A percentile compares a stretch with the other conserved stretches of the same genome.
phyloP scores from a whole-genome alignment of 805 yeast species.

The Suhomyces canberraensis region DNA sequence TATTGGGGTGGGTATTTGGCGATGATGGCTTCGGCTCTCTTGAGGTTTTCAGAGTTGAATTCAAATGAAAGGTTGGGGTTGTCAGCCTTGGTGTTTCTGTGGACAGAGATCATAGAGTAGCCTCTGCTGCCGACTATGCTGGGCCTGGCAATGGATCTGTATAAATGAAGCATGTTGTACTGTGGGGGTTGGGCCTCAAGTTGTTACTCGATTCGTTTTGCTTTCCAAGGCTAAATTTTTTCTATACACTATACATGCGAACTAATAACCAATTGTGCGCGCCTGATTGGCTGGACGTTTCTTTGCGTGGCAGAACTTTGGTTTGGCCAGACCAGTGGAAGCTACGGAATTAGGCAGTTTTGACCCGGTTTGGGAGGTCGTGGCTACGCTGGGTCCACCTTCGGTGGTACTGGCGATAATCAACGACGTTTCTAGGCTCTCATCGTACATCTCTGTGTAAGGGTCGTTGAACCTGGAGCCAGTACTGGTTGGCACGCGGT shows the following conservation, averaged over 20 bases:
- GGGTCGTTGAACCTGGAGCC: slow-evolving; percentile 8
- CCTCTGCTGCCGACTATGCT: slow-evolving; percentile 22
- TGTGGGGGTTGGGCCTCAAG: background rate
- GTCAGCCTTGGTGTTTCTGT: slow-evolving; percentile 68
- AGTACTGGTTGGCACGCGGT: slow-evolving; percentile 14
- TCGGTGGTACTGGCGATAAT: background rate
- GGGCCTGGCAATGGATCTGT: slow-evolving; percentile 13
- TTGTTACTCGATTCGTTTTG: too few species aligned
- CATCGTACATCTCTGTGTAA: slow-evolving; percentile 3
- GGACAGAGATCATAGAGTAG: slow-evolving; percentile 53
- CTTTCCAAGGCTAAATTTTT: slow-evolving; percentile 3
- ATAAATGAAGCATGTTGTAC: slow-evolving; percentile 20
- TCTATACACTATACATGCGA: slow-evolving; percentile 4
- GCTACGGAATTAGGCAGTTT: too few species aligned
- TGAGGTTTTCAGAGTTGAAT: slow-evolving; percentile 60
- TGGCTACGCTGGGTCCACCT: too few species aligned
- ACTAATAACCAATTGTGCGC: slow-evolving; percentile 8
- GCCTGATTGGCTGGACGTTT: slow-evolving; percentile 9
- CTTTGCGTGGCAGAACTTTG: background rate
- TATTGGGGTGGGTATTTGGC: slow-evolving; percentile 83
- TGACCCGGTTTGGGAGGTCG: background rate
- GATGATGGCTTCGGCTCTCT: slow-evolving; percentile 68
- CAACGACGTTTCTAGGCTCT: slow-evolving; percentile 1
- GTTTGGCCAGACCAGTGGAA: too few species aligned
- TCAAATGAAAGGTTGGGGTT: slow-evolving; percentile 69